Conservation (phyloP, 306 rosid genomes). For the Luffa aegyptiaca region DNA sequence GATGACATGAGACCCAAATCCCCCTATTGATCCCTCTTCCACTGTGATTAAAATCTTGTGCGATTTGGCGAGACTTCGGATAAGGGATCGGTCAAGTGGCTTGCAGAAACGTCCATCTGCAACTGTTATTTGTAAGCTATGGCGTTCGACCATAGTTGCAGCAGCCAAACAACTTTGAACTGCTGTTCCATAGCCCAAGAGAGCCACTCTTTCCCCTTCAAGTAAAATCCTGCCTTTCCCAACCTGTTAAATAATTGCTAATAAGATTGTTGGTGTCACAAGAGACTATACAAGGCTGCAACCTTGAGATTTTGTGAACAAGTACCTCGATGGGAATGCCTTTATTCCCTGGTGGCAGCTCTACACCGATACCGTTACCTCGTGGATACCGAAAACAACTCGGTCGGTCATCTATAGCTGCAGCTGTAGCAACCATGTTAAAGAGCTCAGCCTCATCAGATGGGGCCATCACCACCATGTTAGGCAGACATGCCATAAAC, state of each 20-base stretch:
- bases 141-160: constrained; percentile 33
- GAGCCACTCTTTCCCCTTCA: constrained; percentile 88
- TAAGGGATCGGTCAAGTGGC: constrained; percentile 65
- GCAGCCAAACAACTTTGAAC: constrained; percentile 75
- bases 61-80: constrained; percentile 73
- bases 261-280: background rate
- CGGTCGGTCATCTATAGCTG: constrained; percentile 80
- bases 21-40: constrained; percentile 96
- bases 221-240: constrained; percentile 68
- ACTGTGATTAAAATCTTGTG: constrained; percentile 78
- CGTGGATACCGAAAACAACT: constrained; percentile 95
- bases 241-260: constrained; percentile 24
- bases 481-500: constrained; percentile 96
- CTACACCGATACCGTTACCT: constrained; percentile 82
- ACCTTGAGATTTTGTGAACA: background rate
- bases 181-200: constrained; percentile 72
- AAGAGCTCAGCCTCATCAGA: constrained; percentile 89
- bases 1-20: constrained; percentile 91
- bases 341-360: constrained; percentile 63
- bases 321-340: constrained; percentile 67
- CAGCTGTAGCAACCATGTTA: constrained; percentile 96
- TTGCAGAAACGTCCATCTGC: constrained; percentile 91
- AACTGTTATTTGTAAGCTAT: constrained; percentile 48
- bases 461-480: constrained; percentile 99
- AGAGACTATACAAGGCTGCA: background rate